Evolutionary conservation across 805 yeast genomes (phyloP), one percentile per base, ranked within the genome.

Genomic region (Wickerhamia fluorescens): DNA sequence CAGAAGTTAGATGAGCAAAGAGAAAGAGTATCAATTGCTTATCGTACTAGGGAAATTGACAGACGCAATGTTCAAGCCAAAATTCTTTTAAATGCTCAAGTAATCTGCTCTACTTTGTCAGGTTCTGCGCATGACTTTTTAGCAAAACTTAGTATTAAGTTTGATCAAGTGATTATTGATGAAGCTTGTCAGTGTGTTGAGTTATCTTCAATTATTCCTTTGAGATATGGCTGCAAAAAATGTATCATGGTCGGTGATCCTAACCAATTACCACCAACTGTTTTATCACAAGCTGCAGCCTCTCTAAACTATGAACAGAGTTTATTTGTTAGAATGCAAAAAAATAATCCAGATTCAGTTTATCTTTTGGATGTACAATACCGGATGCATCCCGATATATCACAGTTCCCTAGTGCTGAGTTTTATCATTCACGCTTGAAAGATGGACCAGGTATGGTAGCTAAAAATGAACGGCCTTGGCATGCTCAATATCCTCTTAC

Each of bases 171-270:
- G 2, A 78, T 89, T 28, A 79, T 89, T 36, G 98, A 89, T 61
- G 98, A 89, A 54, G 98, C 98, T 2, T 94, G 96, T 42, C 98
- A 89, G 55, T 82, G 95, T 73, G 88, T 92, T 22, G 98, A 89
- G 49, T 51, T 89, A 20, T 85, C 96, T 6, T 83, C 94, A 0
- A 71, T 92, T 15, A 89, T 89, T 44, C 98, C 98, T 0, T 61
- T 92, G 40, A 66, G 94, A 46, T 92, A 88, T 51, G 97, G 97
- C 2, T 83, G 94, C 44, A 77, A 70, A 35, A 75, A 77, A 31
- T 89, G 97, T 59, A 80, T 92, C 27, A 82, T 92, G 94, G 98
- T 92, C 25, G 98, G 98, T 52, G 98, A 92, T 60, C 97, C 97
- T 2, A 88, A 92, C 51, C 98, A 92, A 58, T 68, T 92, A 38